These are phyloP conservation scores for Dovyalis caffra DNA, from an alignment of 345 rosid species.

Conservation along the genomic window DNA sequence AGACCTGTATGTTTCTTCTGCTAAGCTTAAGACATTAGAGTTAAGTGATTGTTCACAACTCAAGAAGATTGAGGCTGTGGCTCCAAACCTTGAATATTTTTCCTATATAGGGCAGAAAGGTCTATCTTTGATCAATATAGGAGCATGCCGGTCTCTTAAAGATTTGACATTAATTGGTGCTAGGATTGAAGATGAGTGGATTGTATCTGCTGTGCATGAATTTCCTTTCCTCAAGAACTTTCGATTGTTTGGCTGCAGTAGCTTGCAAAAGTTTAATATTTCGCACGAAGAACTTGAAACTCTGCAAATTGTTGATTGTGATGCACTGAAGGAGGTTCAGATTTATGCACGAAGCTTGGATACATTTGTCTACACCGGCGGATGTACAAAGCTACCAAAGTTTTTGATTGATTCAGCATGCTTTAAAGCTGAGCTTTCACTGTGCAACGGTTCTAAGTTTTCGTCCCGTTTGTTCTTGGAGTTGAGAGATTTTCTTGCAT, in stretches of 20 bases:
- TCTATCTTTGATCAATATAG: background rate
- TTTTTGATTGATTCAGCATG: background rate
- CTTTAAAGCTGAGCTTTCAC: background rate
- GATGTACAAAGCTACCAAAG: background rate
- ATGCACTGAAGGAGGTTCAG: background rate
- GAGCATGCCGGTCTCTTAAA: background rate
- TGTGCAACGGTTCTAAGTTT: background rate
- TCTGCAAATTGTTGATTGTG: background rate
- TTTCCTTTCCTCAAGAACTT: background rate
- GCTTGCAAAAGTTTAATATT: background rate
- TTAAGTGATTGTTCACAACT: background rate
- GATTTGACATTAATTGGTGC: background rate
- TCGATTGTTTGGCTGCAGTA: background rate
- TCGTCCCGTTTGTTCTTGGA: background rate
- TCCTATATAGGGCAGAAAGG: too few species aligned
- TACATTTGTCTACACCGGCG: background rate
- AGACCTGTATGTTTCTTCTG: background rate
- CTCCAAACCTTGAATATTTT: background rate
- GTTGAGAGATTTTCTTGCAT: conserved; percentile 5
- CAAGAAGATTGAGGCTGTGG: background rate
- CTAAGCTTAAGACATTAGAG: background rate
- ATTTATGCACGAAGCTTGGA: background rate
- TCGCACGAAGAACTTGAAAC: background rate
- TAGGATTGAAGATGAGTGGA: background rate
- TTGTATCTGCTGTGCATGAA: background rate